phyloP scores from a whole-genome alignment of 352 stramenopile genomes.

The Phytopythium sindhum region DNA sequence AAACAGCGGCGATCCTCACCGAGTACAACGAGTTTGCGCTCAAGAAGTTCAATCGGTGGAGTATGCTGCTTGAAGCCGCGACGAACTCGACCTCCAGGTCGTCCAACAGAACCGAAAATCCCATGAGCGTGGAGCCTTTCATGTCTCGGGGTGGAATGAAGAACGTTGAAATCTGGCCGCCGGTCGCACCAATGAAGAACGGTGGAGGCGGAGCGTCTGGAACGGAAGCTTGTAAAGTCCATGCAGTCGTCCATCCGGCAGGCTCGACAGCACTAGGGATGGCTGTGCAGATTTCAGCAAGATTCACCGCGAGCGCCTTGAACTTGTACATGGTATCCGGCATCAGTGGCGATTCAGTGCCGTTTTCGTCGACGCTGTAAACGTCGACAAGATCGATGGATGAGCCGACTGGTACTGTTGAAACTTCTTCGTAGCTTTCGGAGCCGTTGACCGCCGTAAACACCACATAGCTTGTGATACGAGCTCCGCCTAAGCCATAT shows the following conservation, averaged over 20 bases:
- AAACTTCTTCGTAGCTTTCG: slow-evolving; percentile 29
- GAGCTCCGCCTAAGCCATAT: slow-evolving; percentile 31
- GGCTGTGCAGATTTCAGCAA: slow-evolving; percentile 38
- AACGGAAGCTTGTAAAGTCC: slow-evolving; percentile 26
- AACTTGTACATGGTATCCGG: slow-evolving; percentile 43
- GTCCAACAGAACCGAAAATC: slow-evolving; percentile 39
- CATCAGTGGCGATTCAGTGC: slow-evolving; percentile 17
- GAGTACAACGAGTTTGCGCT: slow-evolving; percentile 23
- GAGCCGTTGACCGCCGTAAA: slow-evolving; percentile 39
- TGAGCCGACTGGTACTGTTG: slow-evolving; percentile 18
- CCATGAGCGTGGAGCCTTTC: slow-evolving; percentile 37
- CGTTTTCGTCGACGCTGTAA: slow-evolving; percentile 16
- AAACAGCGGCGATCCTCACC: slow-evolving; percentile 35
- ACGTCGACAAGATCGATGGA: slow-evolving; percentile 31
- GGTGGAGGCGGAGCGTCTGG: slow-evolving; percentile 37
- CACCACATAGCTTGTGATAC: slow-evolving; percentile 52
- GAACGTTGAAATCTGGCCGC: slow-evolving; percentile 41
- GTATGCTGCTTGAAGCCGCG: slow-evolving; percentile 14
- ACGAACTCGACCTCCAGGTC: slow-evolving; percentile 16
- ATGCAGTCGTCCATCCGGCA: slow-evolving; percentile 12
- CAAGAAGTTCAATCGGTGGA: slow-evolving; percentile 28
- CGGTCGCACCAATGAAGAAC: slow-evolving; percentile 50
- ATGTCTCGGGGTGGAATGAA: slow-evolving; percentile 48
- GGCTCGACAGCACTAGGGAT: slow-evolving; percentile 15
- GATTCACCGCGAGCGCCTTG: slow-evolving; percentile 48